A percentile compares a stretch with the other conserved stretches of the same genome.
Evolutionary conservation across 768 basidiomycete species (phyloP).

Genomic region (Solioccasus polychromus): DNA sequence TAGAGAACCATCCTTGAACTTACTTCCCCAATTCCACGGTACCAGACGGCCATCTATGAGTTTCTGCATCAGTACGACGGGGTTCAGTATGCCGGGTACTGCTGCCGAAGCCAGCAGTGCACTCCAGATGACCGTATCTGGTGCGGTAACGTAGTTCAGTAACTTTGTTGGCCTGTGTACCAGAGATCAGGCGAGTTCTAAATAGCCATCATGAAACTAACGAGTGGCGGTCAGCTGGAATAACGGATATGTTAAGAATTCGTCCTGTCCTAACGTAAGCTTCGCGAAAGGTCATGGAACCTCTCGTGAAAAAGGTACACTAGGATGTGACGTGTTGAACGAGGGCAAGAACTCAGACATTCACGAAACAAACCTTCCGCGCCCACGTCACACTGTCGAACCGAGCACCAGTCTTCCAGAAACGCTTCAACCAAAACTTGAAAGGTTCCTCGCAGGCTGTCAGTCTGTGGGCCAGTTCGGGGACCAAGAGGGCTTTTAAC

Average conservation of each 20-base stretch:
- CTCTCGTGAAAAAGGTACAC: slow-evolving; percentile 88
- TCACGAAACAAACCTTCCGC: slow-evolving; percentile 62
- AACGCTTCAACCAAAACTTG: slow-evolving; percentile 64
- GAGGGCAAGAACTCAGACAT: background rate
- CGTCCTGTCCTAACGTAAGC: slow-evolving; percentile 92
- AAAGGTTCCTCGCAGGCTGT: slow-evolving; percentile 80
- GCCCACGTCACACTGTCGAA: slow-evolving; percentile 93
- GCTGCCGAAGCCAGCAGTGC: slow-evolving; percentile 87
- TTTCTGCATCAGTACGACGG: slow-evolving; percentile 95
- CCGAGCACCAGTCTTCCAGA: slow-evolving; percentile 87
- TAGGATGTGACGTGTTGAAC: slow-evolving; percentile 25
- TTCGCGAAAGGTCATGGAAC: slow-evolving; percentile 93
- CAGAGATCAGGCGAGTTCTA: slow-evolving; percentile 6
- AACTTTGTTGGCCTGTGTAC: slow-evolving; percentile 82
- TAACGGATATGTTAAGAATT: slow-evolving; percentile 90
- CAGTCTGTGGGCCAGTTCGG: slow-evolving; percentile 80
- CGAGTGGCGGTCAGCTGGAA: slow-evolving; percentile 90
- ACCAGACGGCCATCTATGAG: slow-evolving; percentile 72
- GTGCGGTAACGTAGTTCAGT: slow-evolving; percentile 94
- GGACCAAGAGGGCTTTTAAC: slow-evolving; percentile 70
- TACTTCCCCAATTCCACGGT: slow-evolving; percentile 94
- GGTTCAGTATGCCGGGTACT: slow-evolving; percentile 92
- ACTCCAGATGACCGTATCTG: slow-evolving; percentile 84
- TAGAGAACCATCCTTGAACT: slow-evolving; percentile 91
- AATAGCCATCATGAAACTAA: slow-evolving; percentile 28